These are phyloP conservation scores for Hemisphaericaspora lyxosophila DNA, from an alignment of 1,139 yeast species.

Conservation along the genomic window DNA sequence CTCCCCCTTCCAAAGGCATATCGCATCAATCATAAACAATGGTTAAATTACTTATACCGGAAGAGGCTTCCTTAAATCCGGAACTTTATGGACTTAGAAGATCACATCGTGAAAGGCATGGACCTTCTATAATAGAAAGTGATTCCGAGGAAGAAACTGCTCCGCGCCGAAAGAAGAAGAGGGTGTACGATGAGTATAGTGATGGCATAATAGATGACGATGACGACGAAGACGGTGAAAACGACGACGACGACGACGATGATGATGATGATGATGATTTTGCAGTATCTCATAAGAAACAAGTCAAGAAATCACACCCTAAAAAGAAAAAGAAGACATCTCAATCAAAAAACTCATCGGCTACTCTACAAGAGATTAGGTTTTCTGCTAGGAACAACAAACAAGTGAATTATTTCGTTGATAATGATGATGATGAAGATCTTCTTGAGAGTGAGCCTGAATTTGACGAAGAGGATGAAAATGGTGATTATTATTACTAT, in stretches of 20 bases:
- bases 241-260: conserved; percentile 29
- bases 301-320: conserved; percentile 20
- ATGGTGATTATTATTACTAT: conserved; percentile 41
- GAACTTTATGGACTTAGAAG: conserved; percentile 91
- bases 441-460: conserved; percentile 58
- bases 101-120: conserved; percentile 67
- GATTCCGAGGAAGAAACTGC: conserved; percentile 25
- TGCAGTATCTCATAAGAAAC: conserved; percentile 20
- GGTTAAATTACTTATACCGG: conserved; percentile 21
- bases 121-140: conserved; percentile 39
- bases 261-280: conserved; percentile 36
- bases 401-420: conserved; percentile 74
- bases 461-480: conserved; percentile 32
- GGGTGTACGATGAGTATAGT: conserved; percentile 24
- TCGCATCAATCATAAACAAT: conserved; percentile 3
- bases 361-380: conserved; percentile 50
- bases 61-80: conserved; percentile 63
- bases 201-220: conserved; percentile 20
- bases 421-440: conserved; percentile 58
- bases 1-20: not conserved
- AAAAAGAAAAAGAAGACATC: conserved; percentile 18
- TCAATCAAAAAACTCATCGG: conserved; percentile 10
- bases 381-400: conserved; percentile 75
- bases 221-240: conserved; percentile 28
- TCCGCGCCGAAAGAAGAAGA: conserved; percentile 16